phyloP scores from a whole-genome alignment of 495 filamentous ascomycete genomes.

The Aspergillus baeticus region DNA sequence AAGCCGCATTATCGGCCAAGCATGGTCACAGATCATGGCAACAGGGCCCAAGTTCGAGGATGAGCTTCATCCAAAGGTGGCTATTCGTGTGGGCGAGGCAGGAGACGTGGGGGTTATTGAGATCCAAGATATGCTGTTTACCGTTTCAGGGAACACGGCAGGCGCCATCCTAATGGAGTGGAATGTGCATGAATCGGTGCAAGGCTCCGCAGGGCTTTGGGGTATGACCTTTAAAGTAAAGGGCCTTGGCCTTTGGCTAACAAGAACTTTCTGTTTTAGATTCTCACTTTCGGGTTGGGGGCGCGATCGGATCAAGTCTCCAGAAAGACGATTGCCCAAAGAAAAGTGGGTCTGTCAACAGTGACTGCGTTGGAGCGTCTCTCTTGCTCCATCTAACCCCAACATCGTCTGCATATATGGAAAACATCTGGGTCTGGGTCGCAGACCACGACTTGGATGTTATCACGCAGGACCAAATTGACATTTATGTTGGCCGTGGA shows the following conservation, averaged over 20 bases:
- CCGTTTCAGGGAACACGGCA: slow-evolving; percentile 66
- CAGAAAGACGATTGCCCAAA: slow-evolving; percentile 66
- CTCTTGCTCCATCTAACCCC: slow-evolving; percentile 58
- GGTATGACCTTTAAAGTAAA: slow-evolving; percentile 33
- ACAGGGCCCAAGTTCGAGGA: slow-evolving; percentile 65
- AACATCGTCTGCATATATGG: slow-evolving; percentile 49
- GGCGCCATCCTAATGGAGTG: slow-evolving; percentile 83
- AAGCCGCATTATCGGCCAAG: slow-evolving; percentile 71
- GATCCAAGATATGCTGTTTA: slow-evolving; percentile 77
- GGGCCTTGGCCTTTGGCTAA: too few relatives aligned
- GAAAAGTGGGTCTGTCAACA: slow-evolving; percentile 41
- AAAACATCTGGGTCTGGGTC: slow-evolving; percentile 64
- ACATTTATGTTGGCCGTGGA: slow-evolving; percentile 62
- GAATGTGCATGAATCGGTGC: slow-evolving; percentile 64
- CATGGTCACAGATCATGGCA: slow-evolving; percentile 79
- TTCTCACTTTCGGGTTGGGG: slow-evolving; percentile 75
- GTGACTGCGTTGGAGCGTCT: slow-evolving; percentile 58
- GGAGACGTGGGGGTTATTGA: slow-evolving; percentile 74
- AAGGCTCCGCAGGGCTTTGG: slow-evolving; percentile 74
- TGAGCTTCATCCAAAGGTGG: slow-evolving; percentile 62
- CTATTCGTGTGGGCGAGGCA: slow-evolving; percentile 69
- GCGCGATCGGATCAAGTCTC: slow-evolving; percentile 69
- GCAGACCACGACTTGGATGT: slow-evolving; percentile 65
- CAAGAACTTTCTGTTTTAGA: slow-evolving; percentile 27
- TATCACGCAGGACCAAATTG: slow-evolving; percentile 50